Conservation (phyloP, 1,284 basidiomycete genomes). For the Cryptococcus maquisensis region DNA sequence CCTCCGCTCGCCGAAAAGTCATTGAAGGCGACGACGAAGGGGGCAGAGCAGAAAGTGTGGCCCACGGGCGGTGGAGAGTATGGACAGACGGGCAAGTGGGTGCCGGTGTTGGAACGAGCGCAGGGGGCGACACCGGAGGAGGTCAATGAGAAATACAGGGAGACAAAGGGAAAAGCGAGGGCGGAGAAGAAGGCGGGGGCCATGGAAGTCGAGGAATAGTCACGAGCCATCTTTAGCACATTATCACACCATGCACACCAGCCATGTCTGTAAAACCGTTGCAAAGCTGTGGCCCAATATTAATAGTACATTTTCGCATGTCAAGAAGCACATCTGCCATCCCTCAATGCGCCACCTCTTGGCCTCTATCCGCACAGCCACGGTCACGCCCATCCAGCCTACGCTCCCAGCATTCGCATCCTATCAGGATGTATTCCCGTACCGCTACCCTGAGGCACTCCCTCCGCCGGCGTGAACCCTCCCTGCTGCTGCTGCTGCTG, state of each 20-base stretch:
- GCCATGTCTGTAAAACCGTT: background rate
- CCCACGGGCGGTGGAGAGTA: conserved; percentile 71
- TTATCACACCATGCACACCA: background rate
- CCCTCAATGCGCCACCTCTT: too few species aligned
- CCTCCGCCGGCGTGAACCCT: conserved; percentile 40
- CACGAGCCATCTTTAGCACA: too few species aligned
- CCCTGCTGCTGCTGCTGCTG: conserved; percentile 26
- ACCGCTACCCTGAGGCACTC: background rate
- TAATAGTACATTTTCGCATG: background rate
- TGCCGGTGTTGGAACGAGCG: conserved; percentile 62
- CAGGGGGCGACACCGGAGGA: conserved; percentile 66
- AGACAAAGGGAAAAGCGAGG: conserved; percentile 23
- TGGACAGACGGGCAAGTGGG: conserved; percentile 60
- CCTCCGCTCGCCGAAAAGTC: too few species aligned
- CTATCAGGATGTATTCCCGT: conserved; percentile 78
- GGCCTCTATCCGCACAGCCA: too few species aligned
- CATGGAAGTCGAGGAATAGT: background rate
- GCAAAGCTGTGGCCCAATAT: background rate
- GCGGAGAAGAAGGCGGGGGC: background rate
- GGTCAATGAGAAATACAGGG: conserved; percentile 71
- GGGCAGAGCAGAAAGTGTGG: conserved; percentile 38
- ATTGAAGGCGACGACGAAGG: too few species aligned
- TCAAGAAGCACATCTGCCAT: too few species aligned
- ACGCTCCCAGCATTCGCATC: conserved; percentile 67
- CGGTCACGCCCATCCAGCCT: conserved; percentile 1